Evolutionary conservation across 2,329 filamentous ascomycete species (phyloP), one percentile per base, ranked within the genome.

Genomic region (Colletotrichum endophyticum): DNA sequence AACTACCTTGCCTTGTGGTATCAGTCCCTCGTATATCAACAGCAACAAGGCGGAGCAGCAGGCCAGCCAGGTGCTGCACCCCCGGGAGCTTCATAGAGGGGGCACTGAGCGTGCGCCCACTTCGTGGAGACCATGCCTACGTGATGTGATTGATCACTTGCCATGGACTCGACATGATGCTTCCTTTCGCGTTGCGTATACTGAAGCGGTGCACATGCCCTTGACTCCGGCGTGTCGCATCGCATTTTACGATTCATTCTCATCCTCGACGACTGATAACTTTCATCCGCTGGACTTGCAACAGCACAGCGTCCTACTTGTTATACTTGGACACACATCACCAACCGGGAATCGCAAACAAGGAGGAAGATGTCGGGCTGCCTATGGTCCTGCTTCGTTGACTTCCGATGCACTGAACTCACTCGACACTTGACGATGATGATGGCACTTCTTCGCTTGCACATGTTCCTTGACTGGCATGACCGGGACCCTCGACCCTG

Each of bases 1-100:
- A 94, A 94, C 80, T 97, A 96, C 83, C 86, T 95, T 75, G 92
- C 94, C 56, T 89, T 96, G 80, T 97, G 95, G 95, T 96, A 95
- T 86, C 93, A 95, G 82, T 94, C 94, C 34, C 81, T 90, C 82
- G 84, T 87, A 82, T 86, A 86, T 78, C 85, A 87, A 80, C 86
- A 85, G 76, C 85, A 86, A 70, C 77, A 78, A 70, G 77, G 77
- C 30, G 83, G 85, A 77, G 81, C 85, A 79, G 84, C 84, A 76
- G 79, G 57, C 44, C 73, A 76, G 70, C 73, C 85, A 25, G 61
- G 72, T 61, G 36, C 75, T 73, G 53, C 72, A 44, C 70, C 78
- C 72, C 73, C 79, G 36, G 62, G 75, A 70, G 53, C 75, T 49
- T 73, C 75, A 19, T 78, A 78, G 70, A 64, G 44, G 44, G 22